Base-by-base conservation (phyloP, 2,329 filamentous ascomycete species). In the Cadophora luteo-olivacea region DNA sequence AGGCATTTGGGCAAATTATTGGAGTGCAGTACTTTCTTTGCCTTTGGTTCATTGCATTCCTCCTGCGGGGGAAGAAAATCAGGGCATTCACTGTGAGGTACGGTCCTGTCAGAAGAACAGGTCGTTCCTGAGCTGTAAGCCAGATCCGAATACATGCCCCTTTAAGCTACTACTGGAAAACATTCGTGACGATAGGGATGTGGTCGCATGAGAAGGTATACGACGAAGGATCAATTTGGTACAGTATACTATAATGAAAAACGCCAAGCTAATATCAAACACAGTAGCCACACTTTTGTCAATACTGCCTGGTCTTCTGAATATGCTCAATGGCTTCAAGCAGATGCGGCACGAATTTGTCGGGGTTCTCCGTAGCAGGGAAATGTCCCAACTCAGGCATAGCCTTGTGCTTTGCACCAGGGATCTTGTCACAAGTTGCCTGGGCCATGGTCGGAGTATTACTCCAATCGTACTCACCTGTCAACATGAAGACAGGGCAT, bases 401-500 rank as follows among this genome's bases (percentile, higher is more conserved):
- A 19, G 57, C 57, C 52, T 65, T 66, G 57, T 69, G 65, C 38
- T 67, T 68, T 6, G 60, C 66, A 8, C 66, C 66, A 19, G 58
- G 58, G 29, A 67, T 67, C 58, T 67, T 67, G 49, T 67, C 65
- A 38, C 65, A 67, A 7, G 69, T 72, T 11, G 51, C 64, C 45
- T 70, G 61, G 4, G 62, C 25, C 54, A 72, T 65, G 1, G 57
- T 66, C 5, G 66, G 69, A 4, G 71, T 73, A 55, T 68, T 69
- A 9, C 61, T 67, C 68, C 70, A 73, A 65, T 73, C 70, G 54
- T 70, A 73, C 38, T 73, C 70, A 62, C 83, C 83, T 0, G 82
- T 85, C 38, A 85, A 77, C 81, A 85, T 84, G 75, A 81, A 85
- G 1, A 85, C 81, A 2, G 83, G 83, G 66, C 83, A 85, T 67